Conservation (phyloP, 768 basidiomycete species). For the Mycena floridula region DNA sequence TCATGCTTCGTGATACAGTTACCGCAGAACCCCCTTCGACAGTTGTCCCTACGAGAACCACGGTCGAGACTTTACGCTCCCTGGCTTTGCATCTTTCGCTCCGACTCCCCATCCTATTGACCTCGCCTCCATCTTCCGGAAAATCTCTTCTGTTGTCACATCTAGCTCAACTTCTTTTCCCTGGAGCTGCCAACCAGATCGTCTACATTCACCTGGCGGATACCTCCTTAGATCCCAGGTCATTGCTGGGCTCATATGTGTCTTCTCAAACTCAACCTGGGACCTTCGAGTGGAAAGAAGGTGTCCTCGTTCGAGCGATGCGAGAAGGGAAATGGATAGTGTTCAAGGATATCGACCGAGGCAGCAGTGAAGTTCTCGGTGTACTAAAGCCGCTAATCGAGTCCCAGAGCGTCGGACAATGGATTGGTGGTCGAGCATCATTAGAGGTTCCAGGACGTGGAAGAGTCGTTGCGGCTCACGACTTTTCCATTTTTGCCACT, state of each 20-base stretch:
- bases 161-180: conserved; percentile 62
- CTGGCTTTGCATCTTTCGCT: conserved; percentile 62
- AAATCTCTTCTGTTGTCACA: conserved; percentile 78
- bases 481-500: conserved; percentile 87
- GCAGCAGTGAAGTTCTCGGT: conserved; percentile 83
- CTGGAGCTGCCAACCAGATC: conserved; percentile 57
- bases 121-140: conserved; percentile 83
- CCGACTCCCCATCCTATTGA: conserved; percentile 73
- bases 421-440: conserved; percentile 66
- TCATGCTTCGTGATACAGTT: conserved; percentile 48
- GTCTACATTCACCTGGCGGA: conserved; percentile 90
- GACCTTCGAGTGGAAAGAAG: conserved; percentile 95
- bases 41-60: conserved; percentile 61
- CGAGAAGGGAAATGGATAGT: conserved; percentile 89
- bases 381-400: conserved; percentile 82
- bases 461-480: conserved; percentile 65
- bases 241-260: conserved; percentile 87
- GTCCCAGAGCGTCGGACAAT: conserved; percentile 59
- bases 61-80: conserved; percentile 48
- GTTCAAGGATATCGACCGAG: conserved; percentile 88
- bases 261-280: conserved; percentile 82
- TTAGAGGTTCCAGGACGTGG: conserved; percentile 74
- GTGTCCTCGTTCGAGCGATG: conserved; percentile 85
- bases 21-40: conserved; percentile 19
- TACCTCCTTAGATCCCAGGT: conserved; percentile 90